Evolutionary conservation across 2,329 filamentous ascomycete genomes (phyloP).

Genomic region (Diaporthe amygdali): DNA sequence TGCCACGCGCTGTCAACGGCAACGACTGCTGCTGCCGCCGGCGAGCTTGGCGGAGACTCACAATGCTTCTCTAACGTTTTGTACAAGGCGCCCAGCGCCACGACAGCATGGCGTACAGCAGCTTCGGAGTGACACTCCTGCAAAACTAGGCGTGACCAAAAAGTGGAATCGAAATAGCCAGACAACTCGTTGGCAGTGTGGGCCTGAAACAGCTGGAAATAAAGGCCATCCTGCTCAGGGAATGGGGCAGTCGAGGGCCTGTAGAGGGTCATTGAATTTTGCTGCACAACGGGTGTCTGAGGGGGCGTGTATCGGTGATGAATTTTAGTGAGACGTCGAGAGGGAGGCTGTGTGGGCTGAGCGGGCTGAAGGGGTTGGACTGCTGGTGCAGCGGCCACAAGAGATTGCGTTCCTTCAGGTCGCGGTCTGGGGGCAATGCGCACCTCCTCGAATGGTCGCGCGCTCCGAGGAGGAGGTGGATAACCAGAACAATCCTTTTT

Average conservation of each 20-base stretch:
- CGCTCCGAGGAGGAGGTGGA: conserved; percentile 58
- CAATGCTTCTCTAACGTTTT: conserved; percentile 67
- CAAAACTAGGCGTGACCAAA: conserved; percentile 68
- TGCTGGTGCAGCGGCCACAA: conserved; percentile 18
- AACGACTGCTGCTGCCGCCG: conserved; percentile 38
- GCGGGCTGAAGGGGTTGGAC: conserved; percentile 28
- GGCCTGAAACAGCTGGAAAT: conserved; percentile 66
- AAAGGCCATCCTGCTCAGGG: conserved; percentile 55
- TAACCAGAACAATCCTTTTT: conserved; percentile 67
- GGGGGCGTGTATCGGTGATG: conserved; percentile 43
- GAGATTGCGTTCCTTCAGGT: conserved; percentile 21
- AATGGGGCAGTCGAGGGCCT: conserved; percentile 56
- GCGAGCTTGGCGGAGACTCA: conserved; percentile 55
- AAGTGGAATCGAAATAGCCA: conserved; percentile 69
- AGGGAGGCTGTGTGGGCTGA: conserved; percentile 28
- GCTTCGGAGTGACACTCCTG: conserved; percentile 67
- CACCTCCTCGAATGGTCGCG: conserved; percentile 51
- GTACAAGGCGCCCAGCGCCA: conserved; percentile 70
- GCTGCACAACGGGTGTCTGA: conserved; percentile 35
- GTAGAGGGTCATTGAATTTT: conserved; percentile 40
- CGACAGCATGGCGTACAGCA: conserved; percentile 68
- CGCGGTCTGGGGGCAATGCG: conserved; percentile 53
- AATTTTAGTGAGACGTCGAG: conserved; percentile 28
- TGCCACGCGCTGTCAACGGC: conserved; percentile 44
- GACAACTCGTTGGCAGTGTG: conserved; percentile 68